phyloP scores from a whole-genome alignment of 345 rosid genomes.

The Atalantia buxifolia region DNA sequence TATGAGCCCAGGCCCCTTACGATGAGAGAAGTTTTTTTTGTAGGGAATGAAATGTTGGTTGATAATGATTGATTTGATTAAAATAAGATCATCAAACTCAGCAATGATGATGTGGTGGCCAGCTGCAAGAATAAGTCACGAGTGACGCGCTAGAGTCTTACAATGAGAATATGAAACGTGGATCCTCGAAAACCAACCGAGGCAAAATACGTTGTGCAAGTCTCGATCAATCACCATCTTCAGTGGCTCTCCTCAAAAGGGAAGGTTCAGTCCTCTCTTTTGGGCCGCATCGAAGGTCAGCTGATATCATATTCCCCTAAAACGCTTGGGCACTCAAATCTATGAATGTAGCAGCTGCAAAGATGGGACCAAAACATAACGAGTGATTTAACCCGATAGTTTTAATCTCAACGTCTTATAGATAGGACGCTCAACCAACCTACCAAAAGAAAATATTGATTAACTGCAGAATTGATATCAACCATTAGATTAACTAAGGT shows the following conservation, averaged over 20 bases:
- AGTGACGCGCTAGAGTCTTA: background rate
- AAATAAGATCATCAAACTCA: background rate
- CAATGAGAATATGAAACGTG: background rate
- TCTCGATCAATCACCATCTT: conserved; percentile 10
- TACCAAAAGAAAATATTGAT: background rate
- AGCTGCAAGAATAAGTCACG: too few relatives aligned
- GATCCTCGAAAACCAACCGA: background rate
- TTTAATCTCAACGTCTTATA: background rate
- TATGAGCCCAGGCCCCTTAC: too few relatives aligned
- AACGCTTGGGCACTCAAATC: too few relatives aligned
- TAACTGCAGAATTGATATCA: background rate
- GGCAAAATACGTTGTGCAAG: background rate
- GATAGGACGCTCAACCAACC: background rate
- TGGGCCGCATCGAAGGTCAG: background rate
- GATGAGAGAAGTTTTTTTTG: background rate
- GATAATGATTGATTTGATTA: background rate
- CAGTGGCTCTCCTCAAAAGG: background rate
- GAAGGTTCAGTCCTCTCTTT: background rate
- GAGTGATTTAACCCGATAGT: background rate
- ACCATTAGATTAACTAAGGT: background rate
- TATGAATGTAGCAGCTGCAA: background rate
- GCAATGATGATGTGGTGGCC: background rate
- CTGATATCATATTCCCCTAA: background rate
- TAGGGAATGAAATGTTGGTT: background rate
- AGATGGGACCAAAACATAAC: background rate